Conservation (phyloP, 805 yeast species). For the Candida golubevii region DNA sequence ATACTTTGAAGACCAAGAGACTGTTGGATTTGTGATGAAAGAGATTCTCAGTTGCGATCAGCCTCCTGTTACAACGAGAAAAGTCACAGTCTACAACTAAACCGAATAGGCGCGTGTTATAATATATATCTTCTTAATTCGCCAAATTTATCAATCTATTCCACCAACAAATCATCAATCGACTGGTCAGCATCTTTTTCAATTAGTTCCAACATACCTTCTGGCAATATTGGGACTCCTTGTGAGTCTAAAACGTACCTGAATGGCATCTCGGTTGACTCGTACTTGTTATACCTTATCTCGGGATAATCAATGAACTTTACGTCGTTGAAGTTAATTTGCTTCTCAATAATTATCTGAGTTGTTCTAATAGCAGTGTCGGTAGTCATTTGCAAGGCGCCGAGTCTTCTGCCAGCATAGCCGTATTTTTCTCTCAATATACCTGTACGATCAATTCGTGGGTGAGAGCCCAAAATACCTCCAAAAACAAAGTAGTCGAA, state of each 20-base stretch:
- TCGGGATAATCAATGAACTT: conserved; percentile 92
- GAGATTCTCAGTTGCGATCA: conserved; percentile 41
- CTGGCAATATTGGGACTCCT: conserved; percentile 79
- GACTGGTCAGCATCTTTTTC: conserved; percentile 81
- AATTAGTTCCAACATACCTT: conserved; percentile 86
- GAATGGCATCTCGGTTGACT: conserved; percentile 97
- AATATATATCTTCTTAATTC: too few relatives aligned
- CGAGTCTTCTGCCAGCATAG: conserved; percentile 81
- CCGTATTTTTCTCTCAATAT: conserved; percentile 79
- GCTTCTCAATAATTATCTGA: conserved; percentile 64
- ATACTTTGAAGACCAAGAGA: conserved; percentile 81
- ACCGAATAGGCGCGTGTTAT: not conserved
- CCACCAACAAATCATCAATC: conserved; percentile 60
- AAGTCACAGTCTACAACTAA: conserved; percentile 23
- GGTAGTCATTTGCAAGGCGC: conserved; percentile 91
- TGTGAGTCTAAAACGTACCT: conserved; percentile 68
- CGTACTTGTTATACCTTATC: conserved; percentile 79
- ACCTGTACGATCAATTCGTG: conserved; percentile 89
- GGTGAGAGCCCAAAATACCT: conserved; percentile 93
- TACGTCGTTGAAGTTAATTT: conserved; percentile 61
- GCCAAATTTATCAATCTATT: conserved; percentile 11
- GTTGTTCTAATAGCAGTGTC: conserved; percentile 96
- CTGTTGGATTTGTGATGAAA: conserved; percentile 70
- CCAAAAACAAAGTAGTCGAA: conserved; percentile 94
- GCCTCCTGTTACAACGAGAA: conserved; percentile 24